phyloP scores from a whole-genome alignment of 495 filamentous ascomycete genomes.

The Neurospora tetrasperma region DNA sequence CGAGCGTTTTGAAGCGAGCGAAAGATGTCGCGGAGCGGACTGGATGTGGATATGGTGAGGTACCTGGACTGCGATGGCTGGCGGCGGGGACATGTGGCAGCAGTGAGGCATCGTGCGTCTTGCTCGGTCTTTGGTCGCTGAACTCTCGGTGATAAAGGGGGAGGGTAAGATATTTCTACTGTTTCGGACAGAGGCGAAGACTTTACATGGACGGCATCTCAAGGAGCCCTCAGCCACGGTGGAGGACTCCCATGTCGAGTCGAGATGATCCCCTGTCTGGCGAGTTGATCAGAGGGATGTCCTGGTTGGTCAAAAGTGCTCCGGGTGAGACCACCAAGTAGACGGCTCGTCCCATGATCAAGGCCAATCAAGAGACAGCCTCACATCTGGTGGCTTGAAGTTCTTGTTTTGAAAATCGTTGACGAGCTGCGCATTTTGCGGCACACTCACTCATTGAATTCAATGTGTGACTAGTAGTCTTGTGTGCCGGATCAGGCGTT shows the following conservation, averaged over 20 bases:
- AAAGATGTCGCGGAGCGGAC: neutral
- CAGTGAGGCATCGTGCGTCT: neutral
- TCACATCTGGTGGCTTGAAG: neutral
- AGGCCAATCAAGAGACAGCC: neutral
- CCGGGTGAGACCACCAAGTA: neutral
- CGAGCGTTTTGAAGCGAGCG: neutral
- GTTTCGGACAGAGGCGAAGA: neutral
- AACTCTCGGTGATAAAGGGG: neutral
- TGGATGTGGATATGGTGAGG: neutral
- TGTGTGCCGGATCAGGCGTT: neutral
- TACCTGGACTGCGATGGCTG: neutral
- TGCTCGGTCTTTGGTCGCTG: neutral
- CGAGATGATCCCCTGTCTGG: neutral
- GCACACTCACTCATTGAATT: neutral
- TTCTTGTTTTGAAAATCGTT: neutral
- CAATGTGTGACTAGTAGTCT: neutral
- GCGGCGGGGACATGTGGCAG: neutral
- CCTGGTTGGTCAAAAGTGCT: neutral
- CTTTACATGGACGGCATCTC: neutral
- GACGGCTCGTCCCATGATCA: neutral
- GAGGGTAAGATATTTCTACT: neutral
- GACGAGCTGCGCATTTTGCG: neutral
- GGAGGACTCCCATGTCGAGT: neutral
- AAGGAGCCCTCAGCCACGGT: neutral
- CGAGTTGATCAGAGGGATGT: neutral